phyloP scores from a whole-genome alignment of 2,329 filamentous ascomycete genomes.

The Dothistroma septosporum region DNA sequence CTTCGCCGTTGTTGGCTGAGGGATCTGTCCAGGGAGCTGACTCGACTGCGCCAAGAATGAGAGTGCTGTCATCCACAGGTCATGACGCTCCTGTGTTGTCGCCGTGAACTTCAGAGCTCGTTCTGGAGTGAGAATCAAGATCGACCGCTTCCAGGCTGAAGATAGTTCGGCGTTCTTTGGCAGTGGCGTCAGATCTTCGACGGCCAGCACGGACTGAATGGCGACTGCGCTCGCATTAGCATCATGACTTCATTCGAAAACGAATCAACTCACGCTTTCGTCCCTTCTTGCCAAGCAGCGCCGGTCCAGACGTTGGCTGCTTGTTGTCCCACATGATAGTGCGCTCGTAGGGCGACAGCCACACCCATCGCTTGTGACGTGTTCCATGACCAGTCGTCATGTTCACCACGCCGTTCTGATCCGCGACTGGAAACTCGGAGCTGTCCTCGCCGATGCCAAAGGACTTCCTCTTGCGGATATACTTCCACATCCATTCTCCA shows the following conservation, averaged over 20 bases:
- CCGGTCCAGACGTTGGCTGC: conserved; percentile 82
- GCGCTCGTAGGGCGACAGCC: conserved; percentile 93
- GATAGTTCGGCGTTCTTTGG: conserved; percentile 56
- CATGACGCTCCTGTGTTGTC: conserved; percentile 75
- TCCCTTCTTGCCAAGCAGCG: conserved; percentile 88
- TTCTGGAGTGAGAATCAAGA: conserved; percentile 88
- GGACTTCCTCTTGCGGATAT: conserved; percentile 80
- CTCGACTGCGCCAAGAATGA: conserved; percentile 92
- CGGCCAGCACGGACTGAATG: conserved; percentile 94
- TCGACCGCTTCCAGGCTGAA: conserved; percentile 77
- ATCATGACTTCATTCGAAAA: background rate
- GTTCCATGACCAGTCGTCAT: conserved; percentile 62
- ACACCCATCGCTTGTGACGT: conserved; percentile 94
- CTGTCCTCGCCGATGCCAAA: conserved; percentile 67
- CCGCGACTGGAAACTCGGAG: conserved; percentile 47
- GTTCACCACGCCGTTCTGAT: conserved; percentile 60
- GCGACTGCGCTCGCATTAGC: conserved; percentile 57
- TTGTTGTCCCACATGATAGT: conserved; percentile 98
- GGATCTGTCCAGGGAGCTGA: conserved; percentile 23
- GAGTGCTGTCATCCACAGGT: conserved; percentile 88
- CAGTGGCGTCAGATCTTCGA: conserved; percentile 85
- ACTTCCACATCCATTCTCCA: conserved; percentile 95
- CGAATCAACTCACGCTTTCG: conserved; percentile 71
- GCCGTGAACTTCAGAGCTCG: conserved; percentile 95
- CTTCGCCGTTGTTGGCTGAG: conserved; percentile 29